Base-by-base conservation (phyloP, 1,284 basidiomycete genomes). In the Trametes versicolor region DNA sequence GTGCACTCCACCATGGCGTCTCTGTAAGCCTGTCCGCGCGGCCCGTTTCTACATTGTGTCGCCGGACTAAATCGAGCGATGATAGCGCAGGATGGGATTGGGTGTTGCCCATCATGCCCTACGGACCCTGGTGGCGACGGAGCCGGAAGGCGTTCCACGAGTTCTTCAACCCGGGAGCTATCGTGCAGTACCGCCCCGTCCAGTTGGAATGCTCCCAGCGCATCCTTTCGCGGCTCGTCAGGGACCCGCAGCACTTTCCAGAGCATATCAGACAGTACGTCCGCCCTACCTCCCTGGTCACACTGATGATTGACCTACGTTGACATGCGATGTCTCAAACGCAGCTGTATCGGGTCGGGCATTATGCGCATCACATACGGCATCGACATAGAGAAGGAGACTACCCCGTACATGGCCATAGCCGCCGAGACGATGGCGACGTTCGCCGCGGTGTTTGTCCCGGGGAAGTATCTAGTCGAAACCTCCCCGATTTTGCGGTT, bases 331-430 rank as follows among this genome's bases (percentile, higher is more conserved):
- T 36, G 4, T n/a, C 19, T n/a, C n/a, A 43, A 19, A 7, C 41
- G 19, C 41, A 50, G 49, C 23, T 25, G 10, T 6, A 15, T 50
- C 32, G 47, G 59, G 1, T 56, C 50, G 3, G 50, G 39, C 21
- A 60, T 62, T 25, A 71, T 77, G 51, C 69, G 65, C 21, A 68
- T 80, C 29, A 62, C 74, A 4, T 73, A 80, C 60, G 79, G 79
- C 10, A 72, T 79, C 55, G 66, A 73, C 41, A 70, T 73, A 5
- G 76, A 79, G 13, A 53, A 62, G 10, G 39, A 53, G 21, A 58
- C 25, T 6, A 61, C 43, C 4, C 57, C 60, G 45, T 68, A 65
- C 25, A 48, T 65, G 17, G 45, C 21, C 2, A 58, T 68, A 2
- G 66, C 63, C 0, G 61, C 59, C 19, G 52, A 58, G n/a, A 57